Conservation (phyloP, 108 stramenopile species). For the Skeletonema marinoi region DNA sequence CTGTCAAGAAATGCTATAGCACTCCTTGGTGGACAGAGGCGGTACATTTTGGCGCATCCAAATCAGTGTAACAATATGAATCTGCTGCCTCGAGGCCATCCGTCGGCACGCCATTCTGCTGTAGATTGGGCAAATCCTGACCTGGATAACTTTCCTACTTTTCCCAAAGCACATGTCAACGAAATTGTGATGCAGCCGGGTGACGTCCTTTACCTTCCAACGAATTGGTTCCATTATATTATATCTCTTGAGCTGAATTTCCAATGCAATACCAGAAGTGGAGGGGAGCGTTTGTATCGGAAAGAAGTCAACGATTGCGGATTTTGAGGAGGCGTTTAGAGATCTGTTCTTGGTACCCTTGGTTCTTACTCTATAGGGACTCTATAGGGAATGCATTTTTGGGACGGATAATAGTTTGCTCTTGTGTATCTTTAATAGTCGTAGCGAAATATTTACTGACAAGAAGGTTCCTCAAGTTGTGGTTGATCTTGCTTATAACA, state of each 20-base stretch:
- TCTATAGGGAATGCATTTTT: not conserved
- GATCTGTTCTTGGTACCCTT: too few species aligned
- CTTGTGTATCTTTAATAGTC: not conserved
- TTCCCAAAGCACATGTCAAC: constrained; percentile 69
- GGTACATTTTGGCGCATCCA: constrained; percentile 94
- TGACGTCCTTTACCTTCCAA: constrained; percentile 94
- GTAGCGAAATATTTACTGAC: too few species aligned
- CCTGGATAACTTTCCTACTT: constrained; percentile 67
- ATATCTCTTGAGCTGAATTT: constrained; percentile 91
- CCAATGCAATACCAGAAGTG: constrained; percentile 97
- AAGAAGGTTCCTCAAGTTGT: too few species aligned
- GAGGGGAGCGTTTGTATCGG: constrained; percentile 50
- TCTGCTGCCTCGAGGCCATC: constrained; percentile 82
- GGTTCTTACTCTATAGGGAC: not conserved
- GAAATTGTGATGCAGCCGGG: constrained; percentile 96
- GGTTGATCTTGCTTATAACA: too few species aligned
- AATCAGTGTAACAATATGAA: constrained; percentile 87
- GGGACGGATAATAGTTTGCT: not conserved
- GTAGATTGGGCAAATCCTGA: constrained; percentile 94
- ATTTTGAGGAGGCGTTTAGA: constrained; percentile 19
- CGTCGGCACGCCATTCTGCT: constrained; percentile 79
- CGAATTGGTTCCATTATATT: constrained; percentile 97
- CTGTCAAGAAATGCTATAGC: constrained; percentile 88
- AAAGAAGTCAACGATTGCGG: constrained; percentile 52
- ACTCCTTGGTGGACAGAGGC: constrained; percentile 73